Base-by-base conservation (phyloP, 2,329 filamentous ascomycete genomes). In the Aulographum hederae region DNA sequence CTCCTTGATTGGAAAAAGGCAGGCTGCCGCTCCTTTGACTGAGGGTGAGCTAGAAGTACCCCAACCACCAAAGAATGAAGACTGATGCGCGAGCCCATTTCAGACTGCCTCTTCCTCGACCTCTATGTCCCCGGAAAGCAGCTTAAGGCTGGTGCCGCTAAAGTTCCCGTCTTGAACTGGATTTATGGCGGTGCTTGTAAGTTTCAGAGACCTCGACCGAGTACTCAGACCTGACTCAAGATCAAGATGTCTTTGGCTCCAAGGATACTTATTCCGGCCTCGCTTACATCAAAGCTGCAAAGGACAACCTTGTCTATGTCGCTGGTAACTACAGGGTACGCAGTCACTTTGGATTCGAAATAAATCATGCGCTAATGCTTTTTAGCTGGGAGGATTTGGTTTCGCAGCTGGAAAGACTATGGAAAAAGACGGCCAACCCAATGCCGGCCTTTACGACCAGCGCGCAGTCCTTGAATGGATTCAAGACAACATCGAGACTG, bases 31-130 rank as follows among this genome's bases (percentile, higher is more conserved):
- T n/a, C n/a, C 38, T 45, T 10, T 10, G 21, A 10, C 13, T 10
- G 28, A 8, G 15, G 10, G 8, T 8, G 27, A 32, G 14, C 8
- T 17, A 8, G 8, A 8, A 6, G 8, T 17, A 32, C 11, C 25
- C 10, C 11, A 13, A 11, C 10, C 15, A 6, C 10, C 18, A 30
- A 13, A 26, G 2, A n/a, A 21, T n/a, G 43, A 41, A 11, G 60
- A 65, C n/a, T n/a, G n/a, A n/a, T n/a, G n/a, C n/a, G n/a, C n/a
- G n/a, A n/a, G n/a, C n/a, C n/a, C n/a, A n/a, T n/a, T n/a, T n/a
- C n/a, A 38, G 60, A 65, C 35, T 66, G 63, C 38, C 50, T 75
- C 0, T 73, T 69, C 47, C 52, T 65, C 10, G 60, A 66, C 38
- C 39, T 65, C n/a, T 57, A 56, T 26, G 59, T 63, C 1, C 62